phyloP scores from a whole-genome alignment of 352 stramenopile genomes.

The Pythium dissotocum region DNA sequence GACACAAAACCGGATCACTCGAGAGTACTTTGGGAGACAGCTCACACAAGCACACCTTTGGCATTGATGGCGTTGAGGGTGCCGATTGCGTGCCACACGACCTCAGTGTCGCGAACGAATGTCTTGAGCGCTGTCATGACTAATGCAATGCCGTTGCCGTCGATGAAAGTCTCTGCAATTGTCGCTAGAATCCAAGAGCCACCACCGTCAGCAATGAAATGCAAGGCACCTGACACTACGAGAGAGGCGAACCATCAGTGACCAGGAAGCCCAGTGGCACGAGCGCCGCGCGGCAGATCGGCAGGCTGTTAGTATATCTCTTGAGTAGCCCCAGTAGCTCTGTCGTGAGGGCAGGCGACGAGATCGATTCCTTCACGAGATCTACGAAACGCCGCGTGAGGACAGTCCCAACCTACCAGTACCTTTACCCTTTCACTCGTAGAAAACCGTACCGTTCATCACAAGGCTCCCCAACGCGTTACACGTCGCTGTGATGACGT shows the following conservation, averaged over 20 bases:
- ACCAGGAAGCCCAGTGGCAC: conserved; percentile 69
- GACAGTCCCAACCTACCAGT: not conserved
- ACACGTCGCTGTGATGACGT: conserved; percentile 62
- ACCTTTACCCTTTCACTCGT: not conserved
- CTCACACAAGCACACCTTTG: conserved; percentile 36
- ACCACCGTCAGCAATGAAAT: not conserved
- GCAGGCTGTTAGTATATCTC: conserved; percentile 49
- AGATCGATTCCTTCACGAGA: conserved; percentile 69
- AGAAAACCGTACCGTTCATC: conserved; percentile 57
- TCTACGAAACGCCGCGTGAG: conserved; percentile 31
- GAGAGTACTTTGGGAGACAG: too few relatives aligned
- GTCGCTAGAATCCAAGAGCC: conserved; percentile 26
- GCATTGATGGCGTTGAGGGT: conserved; percentile 67
- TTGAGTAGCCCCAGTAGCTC: conserved; percentile 61
- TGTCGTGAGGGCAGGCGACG: conserved; percentile 42
- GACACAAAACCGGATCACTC: too few relatives aligned
- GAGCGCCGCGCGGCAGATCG: conserved; percentile 51
- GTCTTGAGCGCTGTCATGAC: conserved; percentile 50
- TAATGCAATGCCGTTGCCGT: conserved; percentile 60
- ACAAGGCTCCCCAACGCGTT: conserved; percentile 67
- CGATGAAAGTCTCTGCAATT: conserved; percentile 63
- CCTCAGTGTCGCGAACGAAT: conserved; percentile 59
- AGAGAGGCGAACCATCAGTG: conserved; percentile 44
- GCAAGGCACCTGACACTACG: not conserved
- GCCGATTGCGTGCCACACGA: conserved; percentile 73